Conservation (phyloP, 441 rosid genomes). For the Cnidoscolus chayamansa region DNA sequence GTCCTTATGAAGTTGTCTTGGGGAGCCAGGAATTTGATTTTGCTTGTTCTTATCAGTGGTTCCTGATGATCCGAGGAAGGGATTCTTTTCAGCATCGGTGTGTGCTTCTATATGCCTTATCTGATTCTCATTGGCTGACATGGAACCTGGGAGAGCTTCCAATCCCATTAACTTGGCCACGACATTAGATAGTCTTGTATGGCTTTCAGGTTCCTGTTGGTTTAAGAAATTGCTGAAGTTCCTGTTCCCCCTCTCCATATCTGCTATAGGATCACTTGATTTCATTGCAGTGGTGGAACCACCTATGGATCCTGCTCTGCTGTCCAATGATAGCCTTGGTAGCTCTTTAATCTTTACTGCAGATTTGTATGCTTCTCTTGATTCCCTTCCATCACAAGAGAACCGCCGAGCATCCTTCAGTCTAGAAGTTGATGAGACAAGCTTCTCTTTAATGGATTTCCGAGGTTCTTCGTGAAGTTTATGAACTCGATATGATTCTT, state of each 20-base stretch:
- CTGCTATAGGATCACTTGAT: conserved; percentile 37
- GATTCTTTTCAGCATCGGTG: conserved; percentile 26
- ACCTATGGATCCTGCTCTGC: conserved; percentile 55
- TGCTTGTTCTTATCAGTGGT: conserved; percentile 36
- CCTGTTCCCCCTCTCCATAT: conserved; percentile 24
- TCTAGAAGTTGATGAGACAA: conserved; percentile 30
- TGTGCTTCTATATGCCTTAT: conserved; percentile 18
- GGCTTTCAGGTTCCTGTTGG: conserved; percentile 49
- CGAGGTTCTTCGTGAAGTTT: conserved; percentile 33
- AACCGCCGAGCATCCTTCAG: conserved; percentile 65
- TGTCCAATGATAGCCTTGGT: conserved; percentile 89
- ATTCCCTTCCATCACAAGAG: conserved; percentile 83
- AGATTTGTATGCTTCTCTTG: conserved; percentile 49
- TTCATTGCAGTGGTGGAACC: conserved; percentile 42
- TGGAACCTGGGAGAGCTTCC: conserved; percentile 51
- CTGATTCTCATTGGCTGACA: conserved; percentile 27
- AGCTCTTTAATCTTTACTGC: conserved; percentile 63
- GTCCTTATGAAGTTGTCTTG: conserved; percentile 49
- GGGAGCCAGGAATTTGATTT: conserved; percentile 40
- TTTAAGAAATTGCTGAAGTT: conserved; percentile 18
- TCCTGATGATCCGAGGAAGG: conserved; percentile 31
- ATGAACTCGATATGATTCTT: conserved; percentile 43
- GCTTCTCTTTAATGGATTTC: conserved; percentile 35
- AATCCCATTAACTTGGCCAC: conserved; percentile 95
- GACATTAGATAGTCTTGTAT: conserved; percentile 59